Conservation (phyloP, 2,329 filamentous ascomycete species). For the Fusarium marasasianum region DNA sequence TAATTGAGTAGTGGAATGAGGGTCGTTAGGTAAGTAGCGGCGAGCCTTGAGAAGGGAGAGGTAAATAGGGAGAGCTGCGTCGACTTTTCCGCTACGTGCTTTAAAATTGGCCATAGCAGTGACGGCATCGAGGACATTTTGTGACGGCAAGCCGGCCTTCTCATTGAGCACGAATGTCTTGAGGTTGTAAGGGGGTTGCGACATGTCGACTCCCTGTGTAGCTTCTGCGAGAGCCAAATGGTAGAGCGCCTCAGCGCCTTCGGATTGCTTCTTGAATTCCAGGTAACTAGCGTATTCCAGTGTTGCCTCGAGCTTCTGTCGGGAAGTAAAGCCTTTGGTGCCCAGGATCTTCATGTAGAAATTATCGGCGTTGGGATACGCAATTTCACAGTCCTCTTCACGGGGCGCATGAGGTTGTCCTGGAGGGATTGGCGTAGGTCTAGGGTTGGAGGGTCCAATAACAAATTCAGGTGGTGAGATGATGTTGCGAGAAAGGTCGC, state of each 20-base stretch:
- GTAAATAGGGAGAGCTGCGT: conserved; percentile 81
- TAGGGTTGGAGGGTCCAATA: conserved; percentile 83
- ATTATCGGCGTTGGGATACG: conserved; percentile 75
- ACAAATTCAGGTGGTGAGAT: conserved; percentile 79
- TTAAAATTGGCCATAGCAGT: conserved; percentile 83
- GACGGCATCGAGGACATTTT: conserved; percentile 78
- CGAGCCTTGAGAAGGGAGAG: conserved; percentile 85
- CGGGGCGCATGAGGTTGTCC: conserved; percentile 70
- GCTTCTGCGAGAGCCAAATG: conserved; percentile 81
- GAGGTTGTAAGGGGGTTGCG: conserved; percentile 60
- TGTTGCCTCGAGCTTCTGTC: conserved; percentile 83
- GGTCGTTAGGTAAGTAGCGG: conserved; percentile 62
- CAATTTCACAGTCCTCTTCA: conserved; percentile 78
- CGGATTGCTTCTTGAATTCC: conserved; percentile 75
- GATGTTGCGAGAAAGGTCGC: conserved; percentile 71
- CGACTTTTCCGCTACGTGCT: conserved; percentile 73
- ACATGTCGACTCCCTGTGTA: conserved; percentile 60
- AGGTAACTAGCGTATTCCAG: conserved; percentile 87
- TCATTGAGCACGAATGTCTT: conserved; percentile 72
- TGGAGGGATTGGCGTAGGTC: conserved; percentile 76
- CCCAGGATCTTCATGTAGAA: conserved; percentile 86
- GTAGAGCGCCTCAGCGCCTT: conserved; percentile 77
- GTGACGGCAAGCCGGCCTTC: conserved; percentile 66
- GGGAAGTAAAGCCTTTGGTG: conserved; percentile 79
- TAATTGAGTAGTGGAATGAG: conserved; percentile 36